phyloP scores from a whole-genome alignment of 1,284 basidiomycete genomes.

The Leccinum subrobustum region DNA sequence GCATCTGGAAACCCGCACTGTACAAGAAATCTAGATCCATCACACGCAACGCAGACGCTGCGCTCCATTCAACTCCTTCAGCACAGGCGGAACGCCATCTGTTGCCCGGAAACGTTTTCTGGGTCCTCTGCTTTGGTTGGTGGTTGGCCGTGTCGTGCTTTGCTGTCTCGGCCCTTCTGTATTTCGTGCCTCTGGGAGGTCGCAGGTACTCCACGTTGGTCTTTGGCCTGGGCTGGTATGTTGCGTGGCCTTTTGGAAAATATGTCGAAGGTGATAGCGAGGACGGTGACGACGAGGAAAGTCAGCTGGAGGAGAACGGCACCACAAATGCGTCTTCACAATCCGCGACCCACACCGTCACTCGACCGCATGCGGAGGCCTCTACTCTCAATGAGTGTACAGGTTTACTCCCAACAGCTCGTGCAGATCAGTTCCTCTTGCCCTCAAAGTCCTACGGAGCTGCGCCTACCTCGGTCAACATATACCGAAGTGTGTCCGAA shows the following conservation, averaged over 20 bases:
- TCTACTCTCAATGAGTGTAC: constrained; percentile 37
- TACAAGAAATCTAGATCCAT: constrained; percentile 99
- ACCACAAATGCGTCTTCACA: constrained; percentile 29
- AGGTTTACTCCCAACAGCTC: constrained; percentile 38
- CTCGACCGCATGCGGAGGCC: constrained; percentile 32
- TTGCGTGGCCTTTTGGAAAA: constrained; percentile 98
- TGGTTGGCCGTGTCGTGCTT: constrained; percentile 84
- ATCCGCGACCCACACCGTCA: constrained; percentile 37
- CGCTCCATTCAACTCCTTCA: constrained; percentile 89
- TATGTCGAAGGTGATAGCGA: constrained; percentile 89
- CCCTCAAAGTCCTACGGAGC: constrained; percentile 66
- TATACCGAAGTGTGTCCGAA: constrained; percentile 37
- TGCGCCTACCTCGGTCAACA: constrained; percentile 37
- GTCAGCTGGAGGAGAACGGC: constrained; percentile 31
- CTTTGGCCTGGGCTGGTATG: constrained; percentile 93
- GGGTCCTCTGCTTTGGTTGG: constrained; percentile 87
- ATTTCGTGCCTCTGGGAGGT: constrained; percentile 77
- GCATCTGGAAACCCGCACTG: constrained; percentile 99
- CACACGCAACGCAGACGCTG: constrained; percentile 93
- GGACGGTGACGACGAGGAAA: constrained; percentile 45
- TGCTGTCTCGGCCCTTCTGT: constrained; percentile 65
- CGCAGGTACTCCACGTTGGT: constrained; percentile 84
- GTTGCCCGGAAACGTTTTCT: constrained; percentile 90
- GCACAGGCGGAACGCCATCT: constrained; percentile 90
- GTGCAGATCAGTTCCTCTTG: constrained; percentile 35